Evolutionary conservation across 2,329 filamentous ascomycete genomes (phyloP), one percentile per base, ranked within the genome.

Genomic region (Aureobasidium lini): DNA sequence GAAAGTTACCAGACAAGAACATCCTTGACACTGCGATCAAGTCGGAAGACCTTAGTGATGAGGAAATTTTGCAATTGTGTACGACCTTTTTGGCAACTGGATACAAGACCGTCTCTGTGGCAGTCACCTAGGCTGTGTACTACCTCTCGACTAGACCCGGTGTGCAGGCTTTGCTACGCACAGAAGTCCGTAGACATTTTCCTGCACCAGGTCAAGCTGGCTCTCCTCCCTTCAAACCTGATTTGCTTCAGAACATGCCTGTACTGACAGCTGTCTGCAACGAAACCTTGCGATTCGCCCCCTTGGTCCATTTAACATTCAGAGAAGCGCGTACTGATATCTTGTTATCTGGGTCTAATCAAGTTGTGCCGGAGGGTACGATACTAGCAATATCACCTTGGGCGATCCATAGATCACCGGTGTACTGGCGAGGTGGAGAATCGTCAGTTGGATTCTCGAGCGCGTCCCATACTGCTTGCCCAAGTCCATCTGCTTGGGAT

Each of bases 371-470:
- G 2, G 23, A 32, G 40, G 54, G 54, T 3, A 40, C 54, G 3
- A 57, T 57, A 47, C 42, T 57, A 5, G 23, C 54, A 6, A 32
- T 57, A 32, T 57, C 54, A n/a, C 54, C 54, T 11, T 57, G 54
- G 54, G 54, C 11, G 7, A 57, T 57, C 5, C 54, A 57, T 2
- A 39, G 43, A 40, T 57, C 54, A 29, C 23, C 54, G 11, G 34
- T 32, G 15, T 57, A 47, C 43, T 57, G 54, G 54, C 15, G 29
- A 34, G 34, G 43, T 1, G 43, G 54, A 39, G 43, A 31, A 11
- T 8, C 43, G 2, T 32, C 28, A n/a, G n/a, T 11, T 15, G 39
- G 10, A 31, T 15, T 8, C 7, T 32, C 23, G 1, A 15, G 13
- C 13, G 15, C 34, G 15, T 32, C 54, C 18, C 54, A 40, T 11